Percentiles rank a stretch among this genome's conserved stretches.
phyloP scores from a whole-genome alignment of 805 yeast species.

The Teunomyces tritomae region DNA sequence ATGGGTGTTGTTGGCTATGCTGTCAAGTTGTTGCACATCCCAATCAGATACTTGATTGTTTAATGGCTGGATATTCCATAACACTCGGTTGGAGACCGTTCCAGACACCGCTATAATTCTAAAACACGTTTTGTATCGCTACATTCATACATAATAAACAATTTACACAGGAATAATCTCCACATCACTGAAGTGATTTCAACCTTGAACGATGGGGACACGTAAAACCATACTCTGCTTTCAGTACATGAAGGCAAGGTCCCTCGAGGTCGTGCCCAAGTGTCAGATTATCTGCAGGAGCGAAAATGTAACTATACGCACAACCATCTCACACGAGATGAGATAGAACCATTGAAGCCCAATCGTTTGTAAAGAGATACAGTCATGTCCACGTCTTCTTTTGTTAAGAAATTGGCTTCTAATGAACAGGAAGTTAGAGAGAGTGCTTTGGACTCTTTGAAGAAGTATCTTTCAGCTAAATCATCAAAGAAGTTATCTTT shows the following conservation, averaged over 20 bases:
- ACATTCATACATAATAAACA: slow-evolving; percentile 1
- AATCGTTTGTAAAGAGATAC: neutral
- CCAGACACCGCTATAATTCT: neutral
- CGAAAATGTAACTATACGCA: neutral
- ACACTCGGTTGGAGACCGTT: neutral
- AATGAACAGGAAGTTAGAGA: slow-evolving; percentile 75
- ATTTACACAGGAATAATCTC: too few relatives aligned
- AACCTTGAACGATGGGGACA: too few relatives aligned
- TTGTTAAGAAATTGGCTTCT: slow-evolving; percentile 81
- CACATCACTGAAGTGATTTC: too few relatives aligned
- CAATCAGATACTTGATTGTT: slow-evolving; percentile 93
- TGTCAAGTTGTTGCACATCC: slow-evolving; percentile 91
- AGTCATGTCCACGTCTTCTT: slow-evolving; percentile 42
- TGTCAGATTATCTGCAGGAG: neutral
- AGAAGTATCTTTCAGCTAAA: slow-evolving; percentile 49
- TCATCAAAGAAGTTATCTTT: slow-evolving; percentile 39
- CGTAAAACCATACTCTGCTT: too few relatives aligned
- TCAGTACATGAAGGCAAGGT: too few relatives aligned
- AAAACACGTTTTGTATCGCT: neutral
- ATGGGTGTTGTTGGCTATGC: slow-evolving; percentile 98
- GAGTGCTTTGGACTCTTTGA: slow-evolving; percentile 64
- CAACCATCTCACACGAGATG: neutral
- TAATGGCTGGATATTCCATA: slow-evolving; percentile 28
- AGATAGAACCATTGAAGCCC: neutral
- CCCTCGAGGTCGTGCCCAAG: neutral